These are phyloP conservation scores for Clonostachys sp. DNA, from an alignment of 2,329 filamentous ascomycete species.

Conservation along the genomic window DNA sequence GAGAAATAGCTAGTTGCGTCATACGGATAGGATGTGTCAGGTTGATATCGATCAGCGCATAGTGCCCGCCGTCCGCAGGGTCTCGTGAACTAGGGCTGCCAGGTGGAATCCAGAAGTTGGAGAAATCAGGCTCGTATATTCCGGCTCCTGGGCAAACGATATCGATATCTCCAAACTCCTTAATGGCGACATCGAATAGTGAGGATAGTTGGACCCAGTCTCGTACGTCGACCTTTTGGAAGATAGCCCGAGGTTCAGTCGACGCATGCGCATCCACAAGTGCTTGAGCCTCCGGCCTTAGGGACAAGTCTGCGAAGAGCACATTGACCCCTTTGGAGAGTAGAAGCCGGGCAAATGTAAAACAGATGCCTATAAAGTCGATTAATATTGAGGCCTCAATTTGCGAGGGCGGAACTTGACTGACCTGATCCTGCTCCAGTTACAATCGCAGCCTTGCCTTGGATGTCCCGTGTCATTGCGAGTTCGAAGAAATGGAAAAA, in stretches of 20 bases:
- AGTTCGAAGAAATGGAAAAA: too few relatives aligned
- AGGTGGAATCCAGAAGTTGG: constrained; percentile 34
- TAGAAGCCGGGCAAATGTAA: constrained; percentile 36
- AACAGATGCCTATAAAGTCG: constrained; percentile 35
- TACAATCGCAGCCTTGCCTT: constrained; percentile 18
- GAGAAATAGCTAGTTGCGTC: constrained; percentile 30
- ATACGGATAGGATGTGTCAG: constrained; percentile 32
- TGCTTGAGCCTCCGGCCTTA: constrained; percentile 32
- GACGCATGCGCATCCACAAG: constrained; percentile 14
- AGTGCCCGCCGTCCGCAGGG: constrained; percentile 16
- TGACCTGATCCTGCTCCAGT: constrained; percentile 19
- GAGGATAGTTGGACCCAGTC: constrained; percentile 28
- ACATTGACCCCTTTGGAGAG: constrained; percentile 35
- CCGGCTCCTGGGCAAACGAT: constrained; percentile 41
- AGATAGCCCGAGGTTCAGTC: constrained; percentile 24
- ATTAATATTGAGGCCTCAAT: too few relatives aligned
- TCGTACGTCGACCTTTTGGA: constrained; percentile 37
- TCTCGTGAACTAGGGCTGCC: constrained; percentile 24
- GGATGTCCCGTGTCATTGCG: too few relatives aligned
- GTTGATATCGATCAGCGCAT: constrained; percentile 31
- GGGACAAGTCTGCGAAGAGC: constrained; percentile 34
- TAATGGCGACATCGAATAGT: constrained; percentile 24
- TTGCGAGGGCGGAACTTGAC: too few relatives aligned
- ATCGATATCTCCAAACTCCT: constrained; percentile 30
- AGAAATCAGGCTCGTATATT: constrained; percentile 38